Evolutionary conservation across 2,329 filamentous ascomycete genomes (phyloP), one percentile per base, ranked within the genome.

Genomic region (Coniochaeta prunicola): DNA sequence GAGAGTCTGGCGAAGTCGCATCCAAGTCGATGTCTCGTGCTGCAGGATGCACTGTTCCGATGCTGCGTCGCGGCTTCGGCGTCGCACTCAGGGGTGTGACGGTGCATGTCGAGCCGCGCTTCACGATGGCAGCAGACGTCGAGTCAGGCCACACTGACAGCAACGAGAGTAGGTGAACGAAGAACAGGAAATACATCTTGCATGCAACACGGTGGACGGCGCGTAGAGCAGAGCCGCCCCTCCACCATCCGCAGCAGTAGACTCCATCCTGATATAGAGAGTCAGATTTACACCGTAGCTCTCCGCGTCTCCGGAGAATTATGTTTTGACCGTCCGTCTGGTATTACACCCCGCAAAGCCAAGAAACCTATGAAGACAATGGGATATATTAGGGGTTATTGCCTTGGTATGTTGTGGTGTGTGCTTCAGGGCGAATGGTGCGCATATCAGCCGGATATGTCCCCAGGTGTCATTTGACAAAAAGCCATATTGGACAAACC

Each of bases 81-180:
- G 40, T 56, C 10, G 59, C 54, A 17, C 58, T 55, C 7, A 63
- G 19, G 7, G 67, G 65, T 8, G 66, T 68, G 12, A 67, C 64
- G 28, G 64, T 63, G 60, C 66, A 69, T 30, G 60, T 65, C 45
- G 66, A 66, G 30, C 65, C 67, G 0, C 62, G 59, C 50, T 66
- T 67, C 38, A 64, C 62, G n/a, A 68, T 38, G 8, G 59, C 64
- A 10, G 62, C 61, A 8, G 57, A 59, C 3, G 62, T 21, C 15
- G 21, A 12, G 9, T 2, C 26, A 5, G 45, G 45, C 45, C 45
- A 50, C 21, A 28, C 5, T 26, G 45, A 50, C 21, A 50, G 24
- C 45, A 50, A 21, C 24, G 24, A 26, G 45, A 50, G 45, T 21
- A 50, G 45, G 24, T 50, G 45, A 5, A 50, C 13, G 24, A 50